phyloP scores from a whole-genome alignment of 2,329 filamentous ascomycete genomes.

The Aspergillus jensenii region DNA sequence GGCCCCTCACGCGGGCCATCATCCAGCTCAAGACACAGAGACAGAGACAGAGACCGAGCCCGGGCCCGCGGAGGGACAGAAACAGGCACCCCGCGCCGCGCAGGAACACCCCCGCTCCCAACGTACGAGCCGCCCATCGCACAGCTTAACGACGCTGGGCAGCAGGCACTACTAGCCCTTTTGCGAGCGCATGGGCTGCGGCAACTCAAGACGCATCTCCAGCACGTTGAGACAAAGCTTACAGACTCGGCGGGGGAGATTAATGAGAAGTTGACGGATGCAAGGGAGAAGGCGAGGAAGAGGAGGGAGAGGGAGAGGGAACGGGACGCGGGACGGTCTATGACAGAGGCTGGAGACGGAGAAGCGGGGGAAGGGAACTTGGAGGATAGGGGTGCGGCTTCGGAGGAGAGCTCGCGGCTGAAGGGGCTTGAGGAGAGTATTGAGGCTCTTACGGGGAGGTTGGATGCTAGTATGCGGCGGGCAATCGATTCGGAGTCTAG shows the following conservation, averaged over 20 bases:
- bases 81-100: neutral
- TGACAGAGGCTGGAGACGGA: constrained; percentile 22
- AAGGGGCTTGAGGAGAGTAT: constrained; percentile 48
- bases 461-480: constrained; percentile 59
- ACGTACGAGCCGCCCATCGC: constrained; percentile 55
- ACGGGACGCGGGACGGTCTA: neutral
- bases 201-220: constrained; percentile 51
- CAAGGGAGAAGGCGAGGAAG: constrained; percentile 38
- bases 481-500: constrained; percentile 58
- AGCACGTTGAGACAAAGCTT: constrained; percentile 48
- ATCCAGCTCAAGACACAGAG: neutral
- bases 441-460: constrained; percentile 50
- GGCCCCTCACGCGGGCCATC: neutral
- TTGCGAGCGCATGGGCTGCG: constrained; percentile 41
- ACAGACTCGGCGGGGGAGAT: constrained; percentile 52
- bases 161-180: constrained; percentile 49
- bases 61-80: neutral
- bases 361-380: constrained; percentile 22
- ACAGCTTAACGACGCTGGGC: constrained; percentile 50
- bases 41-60: neutral
- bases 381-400: constrained; percentile 34
- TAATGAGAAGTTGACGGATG: constrained; percentile 53
- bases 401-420: constrained; percentile 41
- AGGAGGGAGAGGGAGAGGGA: constrained; percentile 31
- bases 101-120: constrained; percentile 37